Conservation (phyloP, 768 basidiomycete genomes). For the Calvatia gigantea region DNA sequence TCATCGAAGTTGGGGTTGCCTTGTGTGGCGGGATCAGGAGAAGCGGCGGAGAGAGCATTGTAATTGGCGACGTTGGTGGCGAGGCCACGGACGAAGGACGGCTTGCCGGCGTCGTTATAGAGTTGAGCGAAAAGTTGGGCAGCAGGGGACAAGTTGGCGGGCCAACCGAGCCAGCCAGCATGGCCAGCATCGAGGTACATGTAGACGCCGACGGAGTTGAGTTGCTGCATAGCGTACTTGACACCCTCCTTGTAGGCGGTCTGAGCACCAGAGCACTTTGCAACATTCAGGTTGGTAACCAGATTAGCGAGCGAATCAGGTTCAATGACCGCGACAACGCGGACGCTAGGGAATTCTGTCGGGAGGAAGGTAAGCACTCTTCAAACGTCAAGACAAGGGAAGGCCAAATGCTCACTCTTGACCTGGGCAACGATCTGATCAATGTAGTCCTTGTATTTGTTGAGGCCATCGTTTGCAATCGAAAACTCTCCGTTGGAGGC, state of each 20-base stretch:
- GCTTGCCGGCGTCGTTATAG: conserved; percentile 48
- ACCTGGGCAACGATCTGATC: conserved; percentile 59
- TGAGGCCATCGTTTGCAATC: conserved; percentile 52
- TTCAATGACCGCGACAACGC: conserved; percentile 63
- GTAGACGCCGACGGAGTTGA: conserved; percentile 53
- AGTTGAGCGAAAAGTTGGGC: conserved; percentile 51
- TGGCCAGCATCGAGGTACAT: conserved; percentile 63
- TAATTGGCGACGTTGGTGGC: conserved; percentile 57
- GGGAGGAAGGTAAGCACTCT: background rate
- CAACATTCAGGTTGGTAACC: conserved; percentile 62
- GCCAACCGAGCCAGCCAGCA: conserved; percentile 68
- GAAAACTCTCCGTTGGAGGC: conserved; percentile 67
- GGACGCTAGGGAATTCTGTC: conserved; percentile 53
- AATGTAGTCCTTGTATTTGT: conserved; percentile 57
- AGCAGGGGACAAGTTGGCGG: conserved; percentile 58
- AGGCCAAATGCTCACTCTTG: conserved; percentile 32
- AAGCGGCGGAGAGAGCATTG: conserved; percentile 40
- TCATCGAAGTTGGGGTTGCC: conserved; percentile 62
- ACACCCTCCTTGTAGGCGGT: conserved; percentile 49
- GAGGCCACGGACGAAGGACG: conserved; percentile 57
- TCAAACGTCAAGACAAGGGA: background rate
- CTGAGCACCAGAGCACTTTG: conserved; percentile 52
- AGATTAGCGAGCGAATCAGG: conserved; percentile 68
- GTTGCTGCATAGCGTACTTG: conserved; percentile 54
- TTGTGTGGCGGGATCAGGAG: conserved; percentile 59